Evolutionary conservation across 805 yeast genomes (phyloP), one percentile per base, ranked within the genome.

Genomic region (Clavispora carvajalis): DNA sequence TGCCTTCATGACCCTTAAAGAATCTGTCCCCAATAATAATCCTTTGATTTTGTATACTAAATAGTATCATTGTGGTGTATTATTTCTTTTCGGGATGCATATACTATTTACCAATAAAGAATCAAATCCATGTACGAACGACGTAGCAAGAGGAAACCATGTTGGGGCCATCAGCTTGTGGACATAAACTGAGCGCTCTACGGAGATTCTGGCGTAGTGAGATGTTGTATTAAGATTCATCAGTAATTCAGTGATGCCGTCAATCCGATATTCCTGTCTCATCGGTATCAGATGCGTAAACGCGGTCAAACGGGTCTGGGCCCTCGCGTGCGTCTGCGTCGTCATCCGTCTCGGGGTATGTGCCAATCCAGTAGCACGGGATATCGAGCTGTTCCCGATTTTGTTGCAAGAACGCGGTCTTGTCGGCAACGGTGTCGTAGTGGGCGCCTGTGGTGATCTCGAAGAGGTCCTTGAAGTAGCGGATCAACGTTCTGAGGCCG

Each of bases 401-500:
- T 10, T 22, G 25, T 7, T 33, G 33, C 17, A 44, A 25, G 30
- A 29, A 40, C 9, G 13, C 23, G 10, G 29, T 33, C 39, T 34
- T 33, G 39, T 37, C 31, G 21, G 17, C 39, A 22, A 13, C 59
- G 22, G 54, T 54, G 7, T 74, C 39, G 35, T 40, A 42, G n/a
- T 22, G 23, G 24, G 28, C 39, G 16, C 49, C 77, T 0, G 85
- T 72, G 30, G 83, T 59, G 30, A 73, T 68, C 33, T 63, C 56
- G 65, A 83, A 86, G 48, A 88, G 77, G 18, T 65, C 49, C 49
- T 70, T 67, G 54, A 88, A 79, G 57, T 87, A 87, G 41, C 70
- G 72, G n/a, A 72, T 73, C 34, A 95, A 69, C n/a, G 93, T 79
- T 23, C 67, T 62, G 28, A 93, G 60, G 0, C 99, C 99, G 38